Evolutionary conservation across 148 eudicot genomes (phyloP), one percentile per base, ranked within the genome.

Genomic region (Amaranthus cruentus): DNA sequence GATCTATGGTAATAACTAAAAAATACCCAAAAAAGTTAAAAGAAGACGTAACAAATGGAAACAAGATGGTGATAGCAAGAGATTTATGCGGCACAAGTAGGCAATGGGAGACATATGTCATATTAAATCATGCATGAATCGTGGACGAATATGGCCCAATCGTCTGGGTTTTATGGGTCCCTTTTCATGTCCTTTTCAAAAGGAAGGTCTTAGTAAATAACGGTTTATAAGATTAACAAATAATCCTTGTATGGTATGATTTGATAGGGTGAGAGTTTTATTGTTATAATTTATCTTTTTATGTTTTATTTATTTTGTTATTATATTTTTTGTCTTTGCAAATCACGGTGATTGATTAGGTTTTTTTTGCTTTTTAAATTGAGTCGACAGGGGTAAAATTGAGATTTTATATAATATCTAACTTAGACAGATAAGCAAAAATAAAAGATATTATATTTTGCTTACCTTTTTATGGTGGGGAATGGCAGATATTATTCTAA

Each of bases 71-170:
- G 76, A 73, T 0, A 62, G 42, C 60, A 73, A n/a, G 6, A 73
- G 76, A 44, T 42, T 63, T 69, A 51, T 51, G 42, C 9, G 42
- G 69, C 53, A 73, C 58, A 73, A 62, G 59, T 73, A 51, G 28
- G 18, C 49, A 62, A 48, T 73, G 69, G 63, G 68, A 53, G 59
- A 62, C 69, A 73, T 60, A 73, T 63, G 76, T 73, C 69, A 50
- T 73, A 63, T 50, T 73, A 68, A 73, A 60, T 62, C 44, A 12
- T 50, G 55, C 47, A 73, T 62, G 56, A 38, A n/a, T 49, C 15
- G 63, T 60, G 64, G 18, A 48, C 49, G 44, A 52, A 60, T 53
- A 13, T 28, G 55, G 55, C 69, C 76, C 76, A 73, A 62, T 69
- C 76, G 65, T 28, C 47, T 62, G 6, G 3, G 59, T 73, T 13